Evolutionary conservation across 192 early-diverging fungal species (phyloP).

Genomic region (Funneliformis geosporum): DNA sequence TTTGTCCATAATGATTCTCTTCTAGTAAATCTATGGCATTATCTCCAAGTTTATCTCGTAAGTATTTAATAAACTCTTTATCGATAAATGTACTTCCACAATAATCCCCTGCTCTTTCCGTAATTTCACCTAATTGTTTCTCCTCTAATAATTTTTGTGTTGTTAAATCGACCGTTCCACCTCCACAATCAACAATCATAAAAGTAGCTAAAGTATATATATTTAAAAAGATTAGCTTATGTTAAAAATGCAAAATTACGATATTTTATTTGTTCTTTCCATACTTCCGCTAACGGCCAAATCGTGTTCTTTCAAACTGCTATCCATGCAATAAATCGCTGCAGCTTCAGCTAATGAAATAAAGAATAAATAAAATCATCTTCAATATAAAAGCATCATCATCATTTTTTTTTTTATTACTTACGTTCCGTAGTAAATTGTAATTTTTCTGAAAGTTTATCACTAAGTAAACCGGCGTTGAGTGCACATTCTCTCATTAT

Average conservation of each 20-base stretch:
- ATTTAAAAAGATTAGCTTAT: too few relatives aligned
- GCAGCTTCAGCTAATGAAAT: constrained; percentile 14
- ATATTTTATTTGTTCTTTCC: too few relatives aligned
- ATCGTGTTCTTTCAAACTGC: background rate
- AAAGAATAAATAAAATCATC: background rate
- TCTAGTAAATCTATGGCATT: background rate
- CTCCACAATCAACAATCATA: constrained; percentile 46
- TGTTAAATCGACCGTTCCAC: constrained; percentile 47
- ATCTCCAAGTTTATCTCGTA: background rate
- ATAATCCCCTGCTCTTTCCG: constrained; percentile 48
- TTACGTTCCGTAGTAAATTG: constrained; percentile 28
- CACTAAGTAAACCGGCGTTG: background rate
- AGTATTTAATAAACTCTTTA: constrained; percentile 13
- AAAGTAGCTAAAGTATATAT: constrained; percentile 28
- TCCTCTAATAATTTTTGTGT: background rate
- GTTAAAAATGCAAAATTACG: background rate
- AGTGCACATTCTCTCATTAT: constrained; percentile 15
- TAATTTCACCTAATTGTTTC: constrained; percentile 44
- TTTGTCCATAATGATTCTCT: background rate
- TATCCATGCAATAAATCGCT: background rate
- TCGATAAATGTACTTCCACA: constrained; percentile 54
- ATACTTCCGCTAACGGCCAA: background rate
- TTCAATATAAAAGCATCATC: background rate
- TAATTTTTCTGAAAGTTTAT: background rate
- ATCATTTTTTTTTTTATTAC: background rate